Evolutionary conservation across 371 early-diverging fungal genomes (phyloP).

Genomic region (Chytridium lagenaria): DNA sequence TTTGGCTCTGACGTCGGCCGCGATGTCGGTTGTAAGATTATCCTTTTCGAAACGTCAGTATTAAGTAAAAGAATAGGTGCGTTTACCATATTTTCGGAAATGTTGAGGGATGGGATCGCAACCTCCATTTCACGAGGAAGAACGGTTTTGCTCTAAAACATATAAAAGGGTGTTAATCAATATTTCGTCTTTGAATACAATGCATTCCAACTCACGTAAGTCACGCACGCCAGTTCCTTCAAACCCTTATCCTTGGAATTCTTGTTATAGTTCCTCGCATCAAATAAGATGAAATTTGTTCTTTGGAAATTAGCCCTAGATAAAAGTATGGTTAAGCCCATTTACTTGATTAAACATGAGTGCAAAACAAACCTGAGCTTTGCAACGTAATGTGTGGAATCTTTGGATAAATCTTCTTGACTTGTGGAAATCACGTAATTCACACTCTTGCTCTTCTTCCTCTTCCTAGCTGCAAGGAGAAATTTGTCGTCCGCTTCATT

Average conservation of each 20-base stretch:
- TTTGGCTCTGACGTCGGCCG: constrained; percentile 52
- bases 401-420: constrained; percentile 55
- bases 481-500: constrained; percentile 56
- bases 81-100: constrained; percentile 47
- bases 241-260: constrained; percentile 48
- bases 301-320: constrained; percentile 55
- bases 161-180: not conserved
- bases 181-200: not conserved
- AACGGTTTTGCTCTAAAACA: constrained; percentile 52
- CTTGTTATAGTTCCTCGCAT: constrained; percentile 53
- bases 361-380: constrained; percentile 47
- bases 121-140: constrained; percentile 59
- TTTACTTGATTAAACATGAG: constrained; percentile 20
- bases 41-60: constrained; percentile 19
- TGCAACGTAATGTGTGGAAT: constrained; percentile 56
- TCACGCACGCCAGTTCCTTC: constrained; percentile 50
- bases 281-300: constrained; percentile 55
- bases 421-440: constrained; percentile 55
- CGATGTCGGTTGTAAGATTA: constrained; percentile 51
- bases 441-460: constrained; percentile 52
- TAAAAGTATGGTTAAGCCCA: constrained; percentile 6
- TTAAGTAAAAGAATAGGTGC: constrained; percentile 4
- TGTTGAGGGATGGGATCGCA: constrained; percentile 49
- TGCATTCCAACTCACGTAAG: constrained; percentile 46
- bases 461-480: constrained; percentile 55